Conservation (phyloP, 2,329 filamentous ascomycete genomes). For the Fusarium buharicum region DNA sequence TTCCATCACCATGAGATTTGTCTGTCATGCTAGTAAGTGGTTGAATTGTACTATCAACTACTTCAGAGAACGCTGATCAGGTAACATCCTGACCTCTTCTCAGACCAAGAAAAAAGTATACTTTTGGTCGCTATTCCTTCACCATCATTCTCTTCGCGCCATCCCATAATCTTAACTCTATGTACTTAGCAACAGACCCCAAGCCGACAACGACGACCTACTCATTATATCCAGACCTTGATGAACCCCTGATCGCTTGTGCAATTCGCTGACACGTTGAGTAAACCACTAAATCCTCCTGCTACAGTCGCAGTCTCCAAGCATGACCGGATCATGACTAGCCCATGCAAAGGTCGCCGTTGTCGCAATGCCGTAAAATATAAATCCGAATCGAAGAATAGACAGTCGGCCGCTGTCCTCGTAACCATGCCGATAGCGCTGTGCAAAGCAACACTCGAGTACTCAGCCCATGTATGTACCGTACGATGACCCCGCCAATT, state of each 20-base stretch:
- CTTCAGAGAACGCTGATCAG: constrained; percentile 9
- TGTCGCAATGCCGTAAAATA: constrained; percentile 34
- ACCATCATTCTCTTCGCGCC: constrained; percentile 6
- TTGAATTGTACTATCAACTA: constrained; percentile 28
- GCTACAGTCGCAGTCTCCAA: constrained; percentile 2
- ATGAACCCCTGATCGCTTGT: constrained; percentile 16
- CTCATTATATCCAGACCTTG: constrained; percentile 41
- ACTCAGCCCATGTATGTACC: constrained; percentile 34
- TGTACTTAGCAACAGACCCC: constrained; percentile 35
- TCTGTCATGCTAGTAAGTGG: constrained; percentile 15
- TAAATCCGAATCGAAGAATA: constrained; percentile 36
- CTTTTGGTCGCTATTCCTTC: constrained; percentile 27
- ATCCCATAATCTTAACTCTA: constrained; percentile 34
- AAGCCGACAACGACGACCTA: constrained; percentile 36
- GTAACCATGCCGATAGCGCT: constrained; percentile 37
- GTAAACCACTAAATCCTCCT: not conserved
- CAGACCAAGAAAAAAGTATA: constrained; percentile 31
- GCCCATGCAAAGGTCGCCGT: constrained; percentile 17
- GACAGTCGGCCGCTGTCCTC: constrained; percentile 34
- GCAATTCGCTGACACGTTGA: constrained; percentile 11
- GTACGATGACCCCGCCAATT: constrained; percentile 28
- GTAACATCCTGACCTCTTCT: constrained; percentile 13
- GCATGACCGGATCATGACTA: constrained; percentile 1
- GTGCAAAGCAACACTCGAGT: constrained; percentile 21
- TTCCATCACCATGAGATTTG: not conserved